Evolutionary conservation across 495 filamentous ascomycete species (phyloP), one percentile per base, ranked within the genome.

Genomic region (Chlorociboria aeruginascens): DNA sequence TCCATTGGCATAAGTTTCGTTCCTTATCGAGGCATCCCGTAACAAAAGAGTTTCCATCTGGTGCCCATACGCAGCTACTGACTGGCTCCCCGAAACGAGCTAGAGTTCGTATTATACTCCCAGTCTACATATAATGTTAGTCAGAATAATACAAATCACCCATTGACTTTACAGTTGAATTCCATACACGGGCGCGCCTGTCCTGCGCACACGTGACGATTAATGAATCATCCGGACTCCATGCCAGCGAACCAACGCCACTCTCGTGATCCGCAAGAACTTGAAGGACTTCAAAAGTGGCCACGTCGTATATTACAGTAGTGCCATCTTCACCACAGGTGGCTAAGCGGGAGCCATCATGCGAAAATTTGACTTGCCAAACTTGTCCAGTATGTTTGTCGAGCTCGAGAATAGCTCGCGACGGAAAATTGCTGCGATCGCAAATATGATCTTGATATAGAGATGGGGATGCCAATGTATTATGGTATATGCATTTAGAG

Each of bases 401-500:
- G n/a, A 97, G 67, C 52, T 88, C 79, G 10, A 77, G 58, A 14
- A 75, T 67, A 1, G 79, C 71, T 30, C 77, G 72, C 3, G 81
- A 65, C 0, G 92, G 92, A 56, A 96, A 97, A 37, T 85, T 74
- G 39, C 72, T 74, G 51, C 77, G 73, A 42, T 92, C 83, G 58
- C 93, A 99, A 39, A 71, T 66, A 60, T 99, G 92, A 58, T 97
- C 85, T 8, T 79, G 76, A 66, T 93, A 97, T 43, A 99, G 72
- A 1, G 89, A 95, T 0, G 88, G 88, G 3, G 86, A 68, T 1
- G 69, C 61, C n/a, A 77, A 70, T 4, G 79, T 85, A 49, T 90
- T 95, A 66, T 99, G 92, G 65, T 86, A 99, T 38, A 87, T 65
- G 57, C 92, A 99, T 34, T 77, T 72, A 41, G 78, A 74, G 38